phyloP scores from a whole-genome alignment of 441 rosid species.

The Erodium chrysanthum region DNA sequence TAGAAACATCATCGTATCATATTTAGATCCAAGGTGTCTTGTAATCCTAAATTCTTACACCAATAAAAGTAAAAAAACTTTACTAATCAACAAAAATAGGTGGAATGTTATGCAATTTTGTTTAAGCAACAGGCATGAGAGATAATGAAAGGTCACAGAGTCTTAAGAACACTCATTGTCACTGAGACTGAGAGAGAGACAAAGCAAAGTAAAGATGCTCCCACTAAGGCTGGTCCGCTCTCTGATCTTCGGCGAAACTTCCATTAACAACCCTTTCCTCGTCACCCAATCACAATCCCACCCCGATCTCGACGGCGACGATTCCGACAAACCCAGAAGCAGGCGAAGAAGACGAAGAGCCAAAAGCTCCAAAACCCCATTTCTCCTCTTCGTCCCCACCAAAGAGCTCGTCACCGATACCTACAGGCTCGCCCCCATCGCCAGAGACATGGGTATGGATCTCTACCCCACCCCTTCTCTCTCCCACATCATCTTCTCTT shows the following conservation, averaged over 20 bases:
- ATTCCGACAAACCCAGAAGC: not conserved
- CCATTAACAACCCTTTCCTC: slow-evolving; percentile 18
- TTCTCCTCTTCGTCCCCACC: slow-evolving; percentile 45
- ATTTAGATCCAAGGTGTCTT: too few relatives aligned
- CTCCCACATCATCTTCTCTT: slow-evolving; percentile 66
- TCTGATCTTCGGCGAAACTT: slow-evolving; percentile 38
- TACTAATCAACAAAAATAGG: too few relatives aligned
- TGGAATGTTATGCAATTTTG: too few relatives aligned
- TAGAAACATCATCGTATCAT: too few relatives aligned
- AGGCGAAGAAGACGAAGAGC: not conserved
- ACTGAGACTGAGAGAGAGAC: slow-evolving; percentile 16
- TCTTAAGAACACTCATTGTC: not conserved
- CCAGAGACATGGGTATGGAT: slow-evolving; percentile 65
- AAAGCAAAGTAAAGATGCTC: slow-evolving; percentile 28
- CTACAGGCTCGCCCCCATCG: slow-evolving; percentile 42
- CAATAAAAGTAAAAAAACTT: too few relatives aligned
- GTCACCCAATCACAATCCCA: not conserved
- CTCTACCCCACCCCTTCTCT: slow-evolving; percentile 55
- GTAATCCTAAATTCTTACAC: too few relatives aligned
- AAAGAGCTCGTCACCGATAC: slow-evolving; percentile 45
- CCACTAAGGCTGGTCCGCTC: slow-evolving; percentile 57
- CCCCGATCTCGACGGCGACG: not conserved
- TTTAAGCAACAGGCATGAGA: too few relatives aligned
- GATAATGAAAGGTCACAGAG: not conserved
- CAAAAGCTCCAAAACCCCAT: slow-evolving; percentile 32